A percentile compares a stretch with the other conserved stretches of the same genome.
Conservation (phyloP, 805 yeast genomes). For the Candida verbasci region DNA sequence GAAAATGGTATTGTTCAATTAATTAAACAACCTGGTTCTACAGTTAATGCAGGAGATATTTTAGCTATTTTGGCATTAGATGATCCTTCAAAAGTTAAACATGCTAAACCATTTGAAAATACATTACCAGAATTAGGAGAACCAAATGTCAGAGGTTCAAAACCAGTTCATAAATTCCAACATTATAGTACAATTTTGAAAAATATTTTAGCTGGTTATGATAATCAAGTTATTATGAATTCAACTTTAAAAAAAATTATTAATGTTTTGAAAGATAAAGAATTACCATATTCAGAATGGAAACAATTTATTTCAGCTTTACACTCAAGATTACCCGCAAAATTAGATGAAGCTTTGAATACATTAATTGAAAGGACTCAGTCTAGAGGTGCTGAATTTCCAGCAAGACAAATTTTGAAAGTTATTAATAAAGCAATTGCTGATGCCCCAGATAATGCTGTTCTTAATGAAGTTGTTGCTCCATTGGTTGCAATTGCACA, state of each 20-base stretch:
- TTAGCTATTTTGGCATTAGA: constrained; percentile 91
- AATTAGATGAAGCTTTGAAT: constrained; percentile 64
- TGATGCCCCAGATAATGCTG: constrained; percentile 45
- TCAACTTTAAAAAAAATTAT: constrained; percentile 71
- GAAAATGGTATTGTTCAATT: constrained; percentile 92
- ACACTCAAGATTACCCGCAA: constrained; percentile 82
- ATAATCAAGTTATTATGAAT: constrained; percentile 92
- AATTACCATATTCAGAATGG: constrained; percentile 95
- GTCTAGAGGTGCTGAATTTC: constrained; percentile 78
- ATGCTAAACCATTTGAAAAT: constrained; percentile 92
- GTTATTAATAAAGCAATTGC: constrained; percentile 58
- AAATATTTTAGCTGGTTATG: constrained; percentile 86
- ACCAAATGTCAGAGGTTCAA: constrained; percentile 78
- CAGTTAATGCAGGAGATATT: constrained; percentile 93
- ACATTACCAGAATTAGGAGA: constrained; percentile 86
- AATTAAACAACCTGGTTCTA: constrained; percentile 97
- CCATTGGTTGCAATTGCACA: constrained; percentile 72
- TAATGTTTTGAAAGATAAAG: constrained; percentile 69
- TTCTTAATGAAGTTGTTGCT: constrained; percentile 45
- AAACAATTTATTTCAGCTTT: constrained; percentile 76
- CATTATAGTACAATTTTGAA: constrained; percentile 55
- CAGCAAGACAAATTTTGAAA: constrained; percentile 79
- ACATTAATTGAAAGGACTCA: constrained; percentile 63
- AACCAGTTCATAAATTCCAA: constrained; percentile 72
- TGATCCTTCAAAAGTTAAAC: constrained; percentile 96